These are phyloP conservation scores for Tilletia horrida DNA, from an alignment of 1,284 basidiomycete species.

Conservation along the genomic window DNA sequence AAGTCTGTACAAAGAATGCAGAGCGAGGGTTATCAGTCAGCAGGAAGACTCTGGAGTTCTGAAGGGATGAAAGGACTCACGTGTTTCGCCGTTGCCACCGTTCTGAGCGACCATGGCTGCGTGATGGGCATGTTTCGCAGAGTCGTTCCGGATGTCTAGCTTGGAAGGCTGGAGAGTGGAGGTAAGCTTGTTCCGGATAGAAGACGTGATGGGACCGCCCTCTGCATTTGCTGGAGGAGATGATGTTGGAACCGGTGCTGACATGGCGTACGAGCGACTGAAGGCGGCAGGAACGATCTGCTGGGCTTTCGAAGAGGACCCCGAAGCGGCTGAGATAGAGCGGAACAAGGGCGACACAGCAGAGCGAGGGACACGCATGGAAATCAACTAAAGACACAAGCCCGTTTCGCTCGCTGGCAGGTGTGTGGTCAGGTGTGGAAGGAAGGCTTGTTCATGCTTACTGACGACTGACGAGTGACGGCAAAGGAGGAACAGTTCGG, in stretches of 20 bases:
- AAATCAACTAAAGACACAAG: no score
- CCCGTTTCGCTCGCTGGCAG: no score
- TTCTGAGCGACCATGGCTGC: constrained; percentile 54
- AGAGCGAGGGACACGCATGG: no score
- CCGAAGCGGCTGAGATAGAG: no score
- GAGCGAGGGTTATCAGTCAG: background rate
- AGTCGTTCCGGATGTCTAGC: constrained; percentile 45
- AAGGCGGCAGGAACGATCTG: background rate
- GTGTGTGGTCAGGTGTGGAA: no score
- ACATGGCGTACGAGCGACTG: constrained; percentile 9
- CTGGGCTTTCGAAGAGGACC: no score
- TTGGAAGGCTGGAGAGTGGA: constrained; percentile 32
- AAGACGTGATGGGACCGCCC: constrained; percentile 29
- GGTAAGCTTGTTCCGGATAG: constrained; percentile 41
- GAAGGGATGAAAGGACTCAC: constrained; percentile 21
- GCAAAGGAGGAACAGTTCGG: no score
- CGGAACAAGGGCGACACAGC: no score
- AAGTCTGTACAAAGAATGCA: constrained; percentile 33
- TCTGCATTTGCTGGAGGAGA: background rate
- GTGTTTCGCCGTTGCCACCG: constrained; percentile 52
- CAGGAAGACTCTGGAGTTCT: background rate
- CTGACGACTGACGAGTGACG: no score
- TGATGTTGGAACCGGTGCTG: background rate
- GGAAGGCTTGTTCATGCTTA: no score
- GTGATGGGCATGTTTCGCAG: constrained; percentile 51